Evolutionary conservation across 345 rosid genomes (phyloP), one percentile per base, ranked within the genome.

Genomic region (Gossypium bickii): DNA sequence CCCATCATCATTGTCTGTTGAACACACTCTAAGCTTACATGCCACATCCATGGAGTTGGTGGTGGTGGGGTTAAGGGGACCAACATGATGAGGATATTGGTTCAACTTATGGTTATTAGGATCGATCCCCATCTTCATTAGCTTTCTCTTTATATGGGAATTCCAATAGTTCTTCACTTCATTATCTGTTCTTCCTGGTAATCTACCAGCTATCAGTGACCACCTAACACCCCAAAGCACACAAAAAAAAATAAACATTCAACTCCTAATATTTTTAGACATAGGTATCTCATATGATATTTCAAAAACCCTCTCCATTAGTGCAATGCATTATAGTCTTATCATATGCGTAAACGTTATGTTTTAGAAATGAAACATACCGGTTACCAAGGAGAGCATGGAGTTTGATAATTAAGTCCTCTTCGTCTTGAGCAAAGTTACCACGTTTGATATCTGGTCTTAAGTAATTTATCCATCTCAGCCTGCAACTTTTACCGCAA

Each of bases 91-190:
- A 38, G 71, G 82, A 69, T 64, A 63, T 17, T 69, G 81, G n/a
- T 76, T 75, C 59, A 83, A 13, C 13, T 77, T 77, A 60, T 80
- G 85, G 77, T 86, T 81, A 20, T 86, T 81, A 16, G 88, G 86
- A 78, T 86, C 88, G 58, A 86, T 78, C 16, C 88, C 86, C 82
- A 79, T 58, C 56, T 76, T 76, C 7, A 78, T 74, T 38, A 86
- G 80, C 81, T 83, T 86, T 67, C 83, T 83, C 73, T 71, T 86
- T 6, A 86, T 7, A 57, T 83, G 85, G 20, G 88, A 78, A 51
- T 86, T 86, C 86, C 86, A 86, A 48, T 86, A 76, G 52, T 86
- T 86, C 76, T 86, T 83, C 56, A 86, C 83, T 62, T 86, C 88
- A 72, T 86, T 81, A 70, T 83, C 88, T 1, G 88, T 86, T 43